Conservation (phyloP, 23 red algal genomes). For the Chondrus crispus region DNA sequence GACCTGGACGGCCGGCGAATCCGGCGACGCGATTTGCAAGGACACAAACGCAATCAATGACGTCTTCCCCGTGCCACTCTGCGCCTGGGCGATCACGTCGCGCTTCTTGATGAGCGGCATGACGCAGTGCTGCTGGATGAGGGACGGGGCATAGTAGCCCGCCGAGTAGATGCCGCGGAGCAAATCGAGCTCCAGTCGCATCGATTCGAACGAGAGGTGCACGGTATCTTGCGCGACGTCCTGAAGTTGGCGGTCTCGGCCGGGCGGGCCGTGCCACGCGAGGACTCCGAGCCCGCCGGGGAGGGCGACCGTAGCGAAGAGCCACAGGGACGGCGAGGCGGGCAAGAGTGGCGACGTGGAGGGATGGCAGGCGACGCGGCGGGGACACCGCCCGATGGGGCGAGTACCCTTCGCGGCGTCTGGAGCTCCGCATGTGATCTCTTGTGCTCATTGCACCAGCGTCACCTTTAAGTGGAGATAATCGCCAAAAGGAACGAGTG, state of each 20-base stretch:
- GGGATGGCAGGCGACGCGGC: too few species aligned
- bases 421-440: too few species aligned
- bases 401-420: too few species aligned
- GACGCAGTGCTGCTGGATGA: conserved; percentile 75
- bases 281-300: conserved; percentile 20
- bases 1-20: conserved; percentile 59
- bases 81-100: conserved; percentile 90
- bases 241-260: conserved; percentile 51
- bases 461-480: too few species aligned
- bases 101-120: conserved; percentile 61
- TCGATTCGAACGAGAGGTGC: conserved; percentile 67
- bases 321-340: too few species aligned
- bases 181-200: conserved; percentile 60
- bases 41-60: conserved; percentile 76
- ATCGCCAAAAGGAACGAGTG: too few species aligned
- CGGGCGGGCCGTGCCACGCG: conserved; percentile 10
- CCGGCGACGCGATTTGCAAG: conserved; percentile 33
- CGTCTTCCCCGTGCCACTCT: conserved; percentile 90
- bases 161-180: conserved; percentile 83
- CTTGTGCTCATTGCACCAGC: too few species aligned
- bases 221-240: background rate
- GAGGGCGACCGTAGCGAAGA: conserved; percentile 6
- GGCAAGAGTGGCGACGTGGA: too few species aligned
- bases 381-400: too few species aligned
- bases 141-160: conserved; percentile 80